Percentiles rank a stretch among this genome's conserved stretches.
These are phyloP conservation scores for Ensete ventricosum DNA, from an alignment of 176 grass and related monocot genomes.

Conservation along the genomic window DNA sequence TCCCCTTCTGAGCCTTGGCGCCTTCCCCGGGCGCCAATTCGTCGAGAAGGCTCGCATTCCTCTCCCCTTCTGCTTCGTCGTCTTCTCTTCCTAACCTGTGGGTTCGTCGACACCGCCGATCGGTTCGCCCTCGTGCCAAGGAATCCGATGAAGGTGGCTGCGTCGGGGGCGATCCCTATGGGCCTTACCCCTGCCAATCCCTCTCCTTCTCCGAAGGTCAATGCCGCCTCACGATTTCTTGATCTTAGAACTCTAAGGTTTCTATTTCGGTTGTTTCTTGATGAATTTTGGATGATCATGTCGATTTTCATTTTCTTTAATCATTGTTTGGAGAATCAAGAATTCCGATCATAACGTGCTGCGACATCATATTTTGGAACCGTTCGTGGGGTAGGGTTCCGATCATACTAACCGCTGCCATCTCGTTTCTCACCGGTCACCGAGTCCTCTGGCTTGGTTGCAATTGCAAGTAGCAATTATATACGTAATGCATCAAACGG, in stretches of 20 bases:
- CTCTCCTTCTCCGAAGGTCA: conserved; percentile 29
- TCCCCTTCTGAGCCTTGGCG: conserved; percentile 20
- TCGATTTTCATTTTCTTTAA: neutral
- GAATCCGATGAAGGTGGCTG: conserved; percentile 28
- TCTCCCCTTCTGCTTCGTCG: conserved; percentile 6
- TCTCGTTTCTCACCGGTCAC: too few species aligned
- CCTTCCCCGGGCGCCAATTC: neutral
- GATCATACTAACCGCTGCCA: neutral
- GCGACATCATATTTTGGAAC: too few species aligned
- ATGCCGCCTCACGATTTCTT: conserved; percentile 5
- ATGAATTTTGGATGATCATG: neutral
- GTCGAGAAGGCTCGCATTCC: neutral
- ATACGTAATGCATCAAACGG: too few species aligned
- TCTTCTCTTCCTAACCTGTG: conserved; percentile 13
- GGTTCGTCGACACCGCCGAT: conserved; percentile 1
- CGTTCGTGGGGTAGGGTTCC: neutral
- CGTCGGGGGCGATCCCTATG: conserved; percentile 58
- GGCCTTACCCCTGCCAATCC: conserved; percentile 85
- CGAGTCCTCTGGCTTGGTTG: too few species aligned
- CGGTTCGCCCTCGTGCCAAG: conserved; percentile 5
- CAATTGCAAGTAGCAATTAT: too few species aligned
- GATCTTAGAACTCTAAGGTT: neutral
- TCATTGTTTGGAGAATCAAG: too few species aligned
- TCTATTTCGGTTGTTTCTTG: neutral
- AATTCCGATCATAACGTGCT: neutral